These are phyloP conservation scores for Calonectria multiphialidica DNA, from an alignment of 2,329 filamentous ascomycete genomes.

Conservation along the genomic window DNA sequence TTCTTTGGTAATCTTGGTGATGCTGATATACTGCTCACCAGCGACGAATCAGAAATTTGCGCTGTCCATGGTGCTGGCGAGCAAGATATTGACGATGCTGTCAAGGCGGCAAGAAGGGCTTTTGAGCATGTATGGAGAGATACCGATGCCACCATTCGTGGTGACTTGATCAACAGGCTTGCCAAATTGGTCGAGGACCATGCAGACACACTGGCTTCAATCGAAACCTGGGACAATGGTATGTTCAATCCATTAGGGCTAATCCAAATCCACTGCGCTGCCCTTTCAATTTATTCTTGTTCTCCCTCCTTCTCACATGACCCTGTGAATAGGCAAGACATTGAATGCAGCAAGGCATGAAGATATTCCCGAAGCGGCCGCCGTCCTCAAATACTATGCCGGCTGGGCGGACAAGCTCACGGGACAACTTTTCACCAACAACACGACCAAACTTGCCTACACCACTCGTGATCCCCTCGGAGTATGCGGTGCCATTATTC, in stretches of 20 bases:
- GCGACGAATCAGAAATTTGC: too few relatives aligned
- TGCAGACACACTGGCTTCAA: constrained; percentile 58
- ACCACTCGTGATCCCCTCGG: constrained; percentile 82
- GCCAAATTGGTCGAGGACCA: constrained; percentile 69
- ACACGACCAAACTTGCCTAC: constrained; percentile 77
- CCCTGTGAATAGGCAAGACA: constrained; percentile 61
- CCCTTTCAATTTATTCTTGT: too few relatives aligned
- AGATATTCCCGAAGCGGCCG: constrained; percentile 41
- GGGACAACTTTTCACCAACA: constrained; percentile 80
- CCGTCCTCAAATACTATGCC: constrained; percentile 75
- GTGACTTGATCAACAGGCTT: constrained; percentile 49
- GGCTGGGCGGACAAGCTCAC: constrained; percentile 85
- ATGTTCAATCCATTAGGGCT: too few relatives aligned
- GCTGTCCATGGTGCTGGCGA: too few relatives aligned
- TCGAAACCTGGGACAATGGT: constrained; percentile 84
- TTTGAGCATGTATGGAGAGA: too few relatives aligned
- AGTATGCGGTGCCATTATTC: constrained; percentile 80
- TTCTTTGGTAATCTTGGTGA: too few relatives aligned
- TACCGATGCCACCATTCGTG: background rate
- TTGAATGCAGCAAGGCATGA: constrained; percentile 65
- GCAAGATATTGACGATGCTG: too few relatives aligned
- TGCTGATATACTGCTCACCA: too few relatives aligned
- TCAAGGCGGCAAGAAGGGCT: too few relatives aligned
- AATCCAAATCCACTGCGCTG: too few relatives aligned
- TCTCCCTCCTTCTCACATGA: too few relatives aligned